These are phyloP conservation scores for Paramecium caudatum DNA, from an alignment of 73 alveolate genomes.

Conservation along the genomic window DNA sequence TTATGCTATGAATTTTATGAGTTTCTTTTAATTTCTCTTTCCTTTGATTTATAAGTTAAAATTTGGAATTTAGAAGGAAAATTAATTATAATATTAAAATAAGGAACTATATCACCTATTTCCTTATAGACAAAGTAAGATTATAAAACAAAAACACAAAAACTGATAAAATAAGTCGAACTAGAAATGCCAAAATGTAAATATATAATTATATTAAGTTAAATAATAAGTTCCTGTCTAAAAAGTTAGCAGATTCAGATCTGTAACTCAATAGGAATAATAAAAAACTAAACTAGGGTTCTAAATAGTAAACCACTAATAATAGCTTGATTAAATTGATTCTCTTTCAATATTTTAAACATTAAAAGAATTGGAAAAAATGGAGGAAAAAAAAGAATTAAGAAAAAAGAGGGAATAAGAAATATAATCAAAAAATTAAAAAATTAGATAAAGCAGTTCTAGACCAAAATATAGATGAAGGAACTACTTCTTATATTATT, in stretches of 20 bases:
- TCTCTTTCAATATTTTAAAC: constrained; percentile 18
- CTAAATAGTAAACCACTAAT: not conserved
- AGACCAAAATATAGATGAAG: too few species aligned
- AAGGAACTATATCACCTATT: not conserved
- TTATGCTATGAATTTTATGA: not conserved
- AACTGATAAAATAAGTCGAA: constrained; percentile 3
- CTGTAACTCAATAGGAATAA: constrained; percentile 21
- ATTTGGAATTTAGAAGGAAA: constrained; percentile 17
- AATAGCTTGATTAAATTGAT: constrained; percentile 36
- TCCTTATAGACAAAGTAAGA: not conserved
- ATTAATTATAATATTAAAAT: not conserved
- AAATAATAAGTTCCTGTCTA: not conserved
- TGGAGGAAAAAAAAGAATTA: constrained; percentile 45
- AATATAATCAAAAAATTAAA: not conserved
- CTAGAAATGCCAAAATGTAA: constrained; percentile 28
- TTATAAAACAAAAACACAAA: constrained; percentile 16
- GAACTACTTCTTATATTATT: too few species aligned
- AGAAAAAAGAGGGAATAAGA: constrained; percentile 25
- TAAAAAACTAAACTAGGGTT: not conserved
- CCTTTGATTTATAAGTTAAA: not conserved
- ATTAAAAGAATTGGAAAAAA: constrained; percentile 50
- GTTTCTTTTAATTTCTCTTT: not conserved
- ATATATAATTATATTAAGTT: not conserved
- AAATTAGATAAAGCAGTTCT: too few species aligned
- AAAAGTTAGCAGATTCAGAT: constrained; percentile 3